These are phyloP conservation scores for Entelexis paramagnoliae DNA, from an alignment of 1,139 yeast genomes.

Conservation along the genomic window DNA sequence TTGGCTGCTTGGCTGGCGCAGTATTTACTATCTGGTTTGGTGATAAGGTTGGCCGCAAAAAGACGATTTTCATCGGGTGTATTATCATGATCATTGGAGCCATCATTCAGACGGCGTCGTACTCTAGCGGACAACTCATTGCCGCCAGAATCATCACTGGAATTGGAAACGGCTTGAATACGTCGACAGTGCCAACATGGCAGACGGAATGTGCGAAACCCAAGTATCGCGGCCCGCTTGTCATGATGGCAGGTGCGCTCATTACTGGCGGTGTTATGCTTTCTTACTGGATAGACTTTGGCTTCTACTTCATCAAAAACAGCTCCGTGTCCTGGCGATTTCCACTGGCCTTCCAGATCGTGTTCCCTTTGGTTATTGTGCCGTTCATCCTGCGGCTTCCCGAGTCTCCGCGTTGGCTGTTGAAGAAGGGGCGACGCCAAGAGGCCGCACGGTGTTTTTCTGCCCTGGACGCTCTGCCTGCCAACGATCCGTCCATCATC, in stretches of 20 bases:
- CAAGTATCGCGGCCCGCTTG: slow-evolving; percentile 60
- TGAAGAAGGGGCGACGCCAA: slow-evolving; percentile 33
- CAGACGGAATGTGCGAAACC: slow-evolving; percentile 71
- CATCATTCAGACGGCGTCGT: slow-evolving; percentile 49
- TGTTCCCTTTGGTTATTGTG: slow-evolving; percentile 28
- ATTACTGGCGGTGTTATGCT: slow-evolving; percentile 61
- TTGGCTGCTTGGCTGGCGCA: slow-evolving; percentile 72
- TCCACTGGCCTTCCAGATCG: slow-evolving; percentile 29
- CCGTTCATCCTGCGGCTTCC: slow-evolving; percentile 29
- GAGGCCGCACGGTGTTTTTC: slow-evolving; percentile 44
- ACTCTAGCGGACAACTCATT: slow-evolving; percentile 54
- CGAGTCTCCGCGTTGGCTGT: slow-evolving; percentile 45
- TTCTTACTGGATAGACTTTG: slow-evolving; percentile 68
- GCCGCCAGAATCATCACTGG: slow-evolving; percentile 70
- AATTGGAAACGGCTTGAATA: slow-evolving; percentile 64
- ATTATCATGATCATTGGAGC: slow-evolving; percentile 55
- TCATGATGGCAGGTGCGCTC: slow-evolving; percentile 58
- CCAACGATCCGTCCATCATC: slow-evolving; percentile 35
- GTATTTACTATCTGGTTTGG: slow-evolving; percentile 49
- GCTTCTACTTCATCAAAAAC: slow-evolving; percentile 38
- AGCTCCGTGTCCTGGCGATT: slow-evolving; percentile 35
- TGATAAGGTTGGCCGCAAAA: slow-evolving; percentile 57
- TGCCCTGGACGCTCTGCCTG: slow-evolving; percentile 36
- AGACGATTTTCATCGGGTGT: slow-evolving; percentile 50
- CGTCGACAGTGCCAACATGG: slow-evolving; percentile 73